A percentile compares a stretch with the other conserved stretches of the same genome.
Conservation (phyloP, 2,329 filamentous ascomycete species). For the Septoria petroselini region DNA sequence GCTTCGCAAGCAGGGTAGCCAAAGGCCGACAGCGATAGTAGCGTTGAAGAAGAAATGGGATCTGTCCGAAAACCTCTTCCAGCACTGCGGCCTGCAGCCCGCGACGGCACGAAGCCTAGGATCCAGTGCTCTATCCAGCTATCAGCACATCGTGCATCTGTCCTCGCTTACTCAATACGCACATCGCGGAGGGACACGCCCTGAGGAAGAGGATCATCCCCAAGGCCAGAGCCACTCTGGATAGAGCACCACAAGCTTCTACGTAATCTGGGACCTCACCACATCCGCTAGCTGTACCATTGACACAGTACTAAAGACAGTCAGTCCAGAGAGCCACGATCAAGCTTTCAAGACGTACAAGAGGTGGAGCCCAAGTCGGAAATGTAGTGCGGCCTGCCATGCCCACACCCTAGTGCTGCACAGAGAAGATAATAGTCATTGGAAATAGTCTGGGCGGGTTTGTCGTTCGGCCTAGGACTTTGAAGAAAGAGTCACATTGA, state of each 20-base stretch:
- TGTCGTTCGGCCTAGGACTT: neutral
- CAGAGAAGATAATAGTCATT: neutral
- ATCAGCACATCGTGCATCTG: neutral
- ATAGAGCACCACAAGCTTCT: neutral
- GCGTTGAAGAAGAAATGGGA: too few relatives aligned
- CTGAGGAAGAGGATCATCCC: neutral
- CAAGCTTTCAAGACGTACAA: neutral
- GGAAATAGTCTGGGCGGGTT: neutral
- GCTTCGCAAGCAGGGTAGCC: too few relatives aligned
- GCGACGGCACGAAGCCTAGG: neutral
- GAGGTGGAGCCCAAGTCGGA: neutral
- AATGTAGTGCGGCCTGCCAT: neutral
- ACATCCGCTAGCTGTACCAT: neutral
- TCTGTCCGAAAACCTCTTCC: too few relatives aligned
- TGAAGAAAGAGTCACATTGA: neutral
- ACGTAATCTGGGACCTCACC: neutral
- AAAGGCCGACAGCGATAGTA: too few relatives aligned
- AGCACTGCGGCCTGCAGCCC: too few relatives aligned
- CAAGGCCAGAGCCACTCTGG: neutral
- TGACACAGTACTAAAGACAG: neutral
- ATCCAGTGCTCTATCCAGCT: neutral
- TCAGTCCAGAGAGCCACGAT: neutral
- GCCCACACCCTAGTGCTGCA: neutral
- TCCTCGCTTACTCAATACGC: neutral
- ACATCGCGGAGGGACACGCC: neutral